These are phyloP conservation scores for Pichia sp. DNA, from an alignment of 1,139 yeast genomes.

Conservation along the genomic window DNA sequence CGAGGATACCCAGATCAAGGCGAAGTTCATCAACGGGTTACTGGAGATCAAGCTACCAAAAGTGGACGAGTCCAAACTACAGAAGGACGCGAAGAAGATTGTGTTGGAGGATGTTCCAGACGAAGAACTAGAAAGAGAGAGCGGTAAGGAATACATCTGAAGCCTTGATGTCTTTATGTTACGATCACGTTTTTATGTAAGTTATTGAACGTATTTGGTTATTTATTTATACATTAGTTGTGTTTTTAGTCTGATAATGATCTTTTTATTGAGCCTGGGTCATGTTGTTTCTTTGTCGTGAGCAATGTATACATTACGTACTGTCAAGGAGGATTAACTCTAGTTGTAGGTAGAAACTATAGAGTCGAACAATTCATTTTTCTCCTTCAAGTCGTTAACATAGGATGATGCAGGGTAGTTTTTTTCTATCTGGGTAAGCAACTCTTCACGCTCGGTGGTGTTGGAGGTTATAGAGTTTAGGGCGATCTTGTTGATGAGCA, in stretches of 20 bases:
- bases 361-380: constrained; percentile 47
- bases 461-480: constrained; percentile 46
- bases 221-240: neutral
- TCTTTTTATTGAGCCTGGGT: neutral
- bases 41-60: constrained; percentile 50
- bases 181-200: neutral
- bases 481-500: constrained; percentile 52
- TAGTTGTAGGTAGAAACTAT: constrained; percentile 46
- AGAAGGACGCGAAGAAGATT: constrained; percentile 23
- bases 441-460: constrained; percentile 20
- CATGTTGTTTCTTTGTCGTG: neutral
- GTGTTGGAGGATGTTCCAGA: constrained; percentile 29
- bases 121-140: constrained; percentile 25
- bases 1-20: constrained; percentile 48
- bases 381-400: constrained; percentile 42
- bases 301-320: neutral
- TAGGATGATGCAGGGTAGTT: constrained; percentile 39
- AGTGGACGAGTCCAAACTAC: constrained; percentile 17
- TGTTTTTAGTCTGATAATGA: too few species aligned
- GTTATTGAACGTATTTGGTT: neutral
- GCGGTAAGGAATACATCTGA: constrained; percentile 9
- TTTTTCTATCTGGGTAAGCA: constrained; percentile 40
- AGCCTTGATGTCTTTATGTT: neutral
- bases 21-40: constrained; percentile 49
- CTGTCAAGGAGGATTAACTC: neutral